These are phyloP conservation scores for Piedraia hortae DNA, from an alignment of 2,329 filamentous ascomycete genomes.

Conservation along the genomic window DNA sequence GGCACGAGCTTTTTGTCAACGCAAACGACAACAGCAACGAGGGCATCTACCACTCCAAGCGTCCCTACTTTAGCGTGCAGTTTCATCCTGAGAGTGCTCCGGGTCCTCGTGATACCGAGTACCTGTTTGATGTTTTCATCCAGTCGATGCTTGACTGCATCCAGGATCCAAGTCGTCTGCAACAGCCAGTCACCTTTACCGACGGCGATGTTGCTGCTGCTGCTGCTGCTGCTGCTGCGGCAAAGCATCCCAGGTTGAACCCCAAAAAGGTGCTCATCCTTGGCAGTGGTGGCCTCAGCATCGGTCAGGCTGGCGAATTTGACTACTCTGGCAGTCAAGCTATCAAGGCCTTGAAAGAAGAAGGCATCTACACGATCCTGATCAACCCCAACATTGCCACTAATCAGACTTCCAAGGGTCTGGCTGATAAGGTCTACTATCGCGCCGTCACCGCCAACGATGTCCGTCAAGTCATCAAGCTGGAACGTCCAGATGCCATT, in stretches of 20 bases:
- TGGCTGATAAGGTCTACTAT: slow-evolving; percentile 98
- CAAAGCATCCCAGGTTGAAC: slow-evolving; percentile 45
- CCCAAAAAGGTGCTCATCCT: slow-evolving; percentile 90
- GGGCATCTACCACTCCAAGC: slow-evolving; percentile 65
- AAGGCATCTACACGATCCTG: slow-evolving; percentile 89
- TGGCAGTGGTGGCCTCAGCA: slow-evolving; percentile 81
- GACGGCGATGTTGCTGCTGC: slow-evolving; percentile 63
- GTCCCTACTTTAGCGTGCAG: slow-evolving; percentile 96
- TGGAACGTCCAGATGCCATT: slow-evolving; percentile 85
- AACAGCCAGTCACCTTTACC: slow-evolving; percentile 56
- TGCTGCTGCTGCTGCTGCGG: too few species aligned
- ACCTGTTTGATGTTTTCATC: slow-evolving; percentile 91
- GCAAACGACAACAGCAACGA: slow-evolving; percentile 97
- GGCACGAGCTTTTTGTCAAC: slow-evolving; percentile 90
- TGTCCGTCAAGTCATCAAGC: slow-evolving; percentile 86
- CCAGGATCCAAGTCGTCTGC: slow-evolving; percentile 36
- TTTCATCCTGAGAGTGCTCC: slow-evolving; percentile 96
- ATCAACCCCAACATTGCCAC: slow-evolving; percentile 99
- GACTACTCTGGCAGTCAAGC: slow-evolving; percentile 96
- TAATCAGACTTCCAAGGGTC: slow-evolving; percentile 90
- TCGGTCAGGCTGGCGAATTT: slow-evolving; percentile 94
- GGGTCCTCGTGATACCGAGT: slow-evolving; percentile 84
- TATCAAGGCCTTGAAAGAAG: slow-evolving; percentile 93
- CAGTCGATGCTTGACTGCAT: slow-evolving; percentile 50
- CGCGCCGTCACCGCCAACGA: slow-evolving; percentile 90